Percentiles rank a stretch among this genome's conserved stretches.
These are phyloP conservation scores for Lavandula angustifolia DNA, from an alignment of 257 asterid species.

Conservation along the genomic window DNA sequence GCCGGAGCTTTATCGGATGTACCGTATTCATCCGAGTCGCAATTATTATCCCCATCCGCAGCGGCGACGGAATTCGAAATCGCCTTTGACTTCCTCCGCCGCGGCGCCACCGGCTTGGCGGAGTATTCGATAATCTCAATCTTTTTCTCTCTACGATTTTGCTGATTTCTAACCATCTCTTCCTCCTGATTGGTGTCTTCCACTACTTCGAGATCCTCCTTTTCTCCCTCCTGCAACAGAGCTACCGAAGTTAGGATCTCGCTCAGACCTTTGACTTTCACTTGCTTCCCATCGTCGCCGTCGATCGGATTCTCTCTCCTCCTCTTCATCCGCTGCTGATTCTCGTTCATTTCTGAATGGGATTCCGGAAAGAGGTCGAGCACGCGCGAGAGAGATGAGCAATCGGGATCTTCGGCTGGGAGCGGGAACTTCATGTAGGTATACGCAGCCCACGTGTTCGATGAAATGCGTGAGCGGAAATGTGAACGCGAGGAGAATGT, in stretches of 20 bases:
- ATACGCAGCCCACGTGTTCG: conserved; percentile 34
- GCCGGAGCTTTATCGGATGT: conserved; percentile 24
- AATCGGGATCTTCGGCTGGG: conserved; percentile 15
- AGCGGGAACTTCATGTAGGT: conserved; percentile 30
- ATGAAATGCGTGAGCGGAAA: conserved; percentile 41
- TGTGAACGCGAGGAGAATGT: conserved; percentile 49
- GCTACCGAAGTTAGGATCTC: conserved; percentile 78
- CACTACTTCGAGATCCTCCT: conserved; percentile 47
- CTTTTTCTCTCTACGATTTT: conserved; percentile 51
- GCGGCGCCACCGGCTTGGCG: conserved; percentile 45
- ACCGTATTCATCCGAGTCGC: background rate
- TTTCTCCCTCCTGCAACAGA: conserved; percentile 78
- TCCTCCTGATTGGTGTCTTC: conserved; percentile 49
- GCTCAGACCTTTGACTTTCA: conserved; percentile 69
- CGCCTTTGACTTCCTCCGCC: conserved; percentile 55
- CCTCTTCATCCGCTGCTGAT: conserved; percentile 44
- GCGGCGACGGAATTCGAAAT: conserved; percentile 4
- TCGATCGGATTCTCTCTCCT: conserved; percentile 35
- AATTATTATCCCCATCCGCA: conserved; percentile 7
- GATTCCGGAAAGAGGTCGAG: background rate
- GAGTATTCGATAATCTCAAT: conserved; percentile 58
- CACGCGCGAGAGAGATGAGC: background rate
- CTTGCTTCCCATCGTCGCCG: conserved; percentile 42
- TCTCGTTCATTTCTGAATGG: conserved; percentile 52
- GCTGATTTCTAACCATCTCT: conserved; percentile 47